phyloP scores from a whole-genome alignment of 2,329 filamentous ascomycete species.

The Pleoardoris graminearum region DNA sequence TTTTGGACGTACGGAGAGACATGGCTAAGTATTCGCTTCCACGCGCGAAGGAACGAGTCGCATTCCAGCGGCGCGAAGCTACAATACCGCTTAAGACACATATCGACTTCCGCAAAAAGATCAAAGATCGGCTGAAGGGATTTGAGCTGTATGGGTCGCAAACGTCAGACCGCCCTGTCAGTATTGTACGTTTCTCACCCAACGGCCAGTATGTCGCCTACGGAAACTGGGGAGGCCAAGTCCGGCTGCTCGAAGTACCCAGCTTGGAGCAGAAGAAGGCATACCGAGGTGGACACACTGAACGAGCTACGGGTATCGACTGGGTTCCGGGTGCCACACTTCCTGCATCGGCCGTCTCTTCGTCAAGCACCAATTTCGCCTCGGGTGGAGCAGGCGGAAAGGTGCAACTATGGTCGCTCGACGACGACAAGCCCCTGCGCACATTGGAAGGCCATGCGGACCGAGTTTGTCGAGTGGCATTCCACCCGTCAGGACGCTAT shows the following conservation, averaged over 20 bases:
- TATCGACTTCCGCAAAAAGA: conserved; percentile 84
- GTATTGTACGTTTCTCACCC: conserved; percentile 88
- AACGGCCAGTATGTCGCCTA: conserved; percentile 81
- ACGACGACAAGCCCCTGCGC: conserved; percentile 79
- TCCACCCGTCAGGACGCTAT: conserved; percentile 89
- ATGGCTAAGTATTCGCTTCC: conserved; percentile 86
- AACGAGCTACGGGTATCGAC: conserved; percentile 84
- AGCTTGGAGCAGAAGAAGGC: conserved; percentile 75
- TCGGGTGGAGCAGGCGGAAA: conserved; percentile 88
- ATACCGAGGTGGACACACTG: conserved; percentile 78
- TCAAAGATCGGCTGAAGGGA: conserved; percentile 79
- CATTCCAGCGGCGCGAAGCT: conserved; percentile 77
- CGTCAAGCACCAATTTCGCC: conserved; percentile 78
- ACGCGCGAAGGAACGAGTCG: conserved; percentile 74
- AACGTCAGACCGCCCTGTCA: conserved; percentile 86
- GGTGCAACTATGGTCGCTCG: conserved; percentile 87
- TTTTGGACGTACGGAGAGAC: conserved; percentile 74
- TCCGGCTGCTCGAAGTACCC: conserved; percentile 84
- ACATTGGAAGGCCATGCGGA: conserved; percentile 82
- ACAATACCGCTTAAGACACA: conserved; percentile 85
- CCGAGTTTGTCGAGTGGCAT: conserved; percentile 88
- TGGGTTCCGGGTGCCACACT: conserved; percentile 87
- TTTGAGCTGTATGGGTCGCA: conserved; percentile 95
- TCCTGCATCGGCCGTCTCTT: conserved; percentile 69
- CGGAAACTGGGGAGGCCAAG: conserved; percentile 89